These are phyloP conservation scores for Marasmius oreades DNA, from an alignment of 1,284 basidiomycete genomes.

Conservation along the genomic window DNA sequence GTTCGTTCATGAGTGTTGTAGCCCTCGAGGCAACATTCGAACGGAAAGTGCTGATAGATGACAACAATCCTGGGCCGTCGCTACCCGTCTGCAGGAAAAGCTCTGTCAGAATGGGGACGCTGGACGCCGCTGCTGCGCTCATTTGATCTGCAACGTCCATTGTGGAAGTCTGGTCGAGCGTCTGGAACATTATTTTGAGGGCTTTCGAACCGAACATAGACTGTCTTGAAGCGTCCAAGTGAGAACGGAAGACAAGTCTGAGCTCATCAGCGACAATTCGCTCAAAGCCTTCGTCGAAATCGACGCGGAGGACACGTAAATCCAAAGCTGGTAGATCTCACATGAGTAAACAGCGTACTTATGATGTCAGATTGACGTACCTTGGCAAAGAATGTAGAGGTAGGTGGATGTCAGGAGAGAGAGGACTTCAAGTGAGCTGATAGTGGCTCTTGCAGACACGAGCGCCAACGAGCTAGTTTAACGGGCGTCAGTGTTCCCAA, in stretches of 20 bases:
- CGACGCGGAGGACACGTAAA: slow-evolving; percentile 65
- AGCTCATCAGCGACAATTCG: slow-evolving; percentile 52
- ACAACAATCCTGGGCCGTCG: slow-evolving; percentile 14
- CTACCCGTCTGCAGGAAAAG: slow-evolving; percentile 29
- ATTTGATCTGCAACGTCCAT: slow-evolving; percentile 71
- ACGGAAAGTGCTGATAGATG: slow-evolving; percentile 49
- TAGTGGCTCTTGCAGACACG: slow-evolving; percentile 75
- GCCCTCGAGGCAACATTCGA: slow-evolving; percentile 44
- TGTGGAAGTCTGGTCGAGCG: slow-evolving; percentile 63
- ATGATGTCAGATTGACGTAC: slow-evolving; percentile 22
- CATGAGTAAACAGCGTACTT: neutral
- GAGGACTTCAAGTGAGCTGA: slow-evolving; percentile 73
- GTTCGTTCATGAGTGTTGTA: slow-evolving; percentile 39
- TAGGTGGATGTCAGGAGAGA: slow-evolving; percentile 73
- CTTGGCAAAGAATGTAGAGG: slow-evolving; percentile 75
- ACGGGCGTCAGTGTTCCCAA: too few species aligned
- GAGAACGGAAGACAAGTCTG: slow-evolving; percentile 38
- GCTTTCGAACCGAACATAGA: slow-evolving; percentile 29
- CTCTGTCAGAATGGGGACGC: slow-evolving; percentile 57
- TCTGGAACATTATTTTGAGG: slow-evolving; percentile 39
- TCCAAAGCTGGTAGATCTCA: slow-evolving; percentile 54
- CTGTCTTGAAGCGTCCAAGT: slow-evolving; percentile 32
- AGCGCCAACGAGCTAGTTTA: slow-evolving; percentile 82
- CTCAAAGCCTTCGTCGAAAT: slow-evolving; percentile 52
- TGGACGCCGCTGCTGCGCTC: slow-evolving; percentile 59